Evolutionary conservation across 768 basidiomycete genomes (phyloP).

Genomic region (Tricholoma terreum): DNA sequence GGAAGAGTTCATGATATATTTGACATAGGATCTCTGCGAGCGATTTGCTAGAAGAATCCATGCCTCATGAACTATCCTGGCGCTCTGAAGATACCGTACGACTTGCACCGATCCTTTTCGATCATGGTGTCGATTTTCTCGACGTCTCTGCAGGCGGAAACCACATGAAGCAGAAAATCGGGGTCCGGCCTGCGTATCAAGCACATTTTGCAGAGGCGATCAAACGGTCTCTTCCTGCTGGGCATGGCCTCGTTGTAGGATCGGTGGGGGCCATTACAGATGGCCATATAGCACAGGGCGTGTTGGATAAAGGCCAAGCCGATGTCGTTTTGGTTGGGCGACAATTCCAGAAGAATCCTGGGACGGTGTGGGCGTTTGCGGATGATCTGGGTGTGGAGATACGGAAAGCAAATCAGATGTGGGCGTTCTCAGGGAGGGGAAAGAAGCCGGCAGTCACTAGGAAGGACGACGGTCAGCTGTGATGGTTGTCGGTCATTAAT

Average conservation of each 20-base stretch:
- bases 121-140: constrained; percentile 70
- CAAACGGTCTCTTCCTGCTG: constrained; percentile 40
- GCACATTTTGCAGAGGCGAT: constrained; percentile 53
- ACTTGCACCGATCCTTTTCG: constrained; percentile 54
- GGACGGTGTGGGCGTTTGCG: constrained; percentile 48
- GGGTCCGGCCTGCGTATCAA: constrained; percentile 44
- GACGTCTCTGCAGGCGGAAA: constrained; percentile 72
- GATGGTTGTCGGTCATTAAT: constrained; percentile 29
- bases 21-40: constrained; percentile 57
- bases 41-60: constrained; percentile 65
- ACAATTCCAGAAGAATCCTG: constrained; percentile 61
- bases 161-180: constrained; percentile 38
- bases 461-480: not conserved
- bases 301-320: constrained; percentile 54
- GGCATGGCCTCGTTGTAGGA: constrained; percentile 40
- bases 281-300: constrained; percentile 52
- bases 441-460: not conserved
- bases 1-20: not conserved
- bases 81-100: constrained; percentile 62
- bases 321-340: constrained; percentile 57
- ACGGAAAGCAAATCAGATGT: constrained; percentile 51
- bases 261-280: constrained; percentile 53
- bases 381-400: constrained; percentile 51
- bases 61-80: constrained; percentile 65
- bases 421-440: constrained; percentile 45